phyloP scores from a whole-genome alignment of 2,329 filamentous ascomycete species.

The Diplodia intermedia region DNA sequence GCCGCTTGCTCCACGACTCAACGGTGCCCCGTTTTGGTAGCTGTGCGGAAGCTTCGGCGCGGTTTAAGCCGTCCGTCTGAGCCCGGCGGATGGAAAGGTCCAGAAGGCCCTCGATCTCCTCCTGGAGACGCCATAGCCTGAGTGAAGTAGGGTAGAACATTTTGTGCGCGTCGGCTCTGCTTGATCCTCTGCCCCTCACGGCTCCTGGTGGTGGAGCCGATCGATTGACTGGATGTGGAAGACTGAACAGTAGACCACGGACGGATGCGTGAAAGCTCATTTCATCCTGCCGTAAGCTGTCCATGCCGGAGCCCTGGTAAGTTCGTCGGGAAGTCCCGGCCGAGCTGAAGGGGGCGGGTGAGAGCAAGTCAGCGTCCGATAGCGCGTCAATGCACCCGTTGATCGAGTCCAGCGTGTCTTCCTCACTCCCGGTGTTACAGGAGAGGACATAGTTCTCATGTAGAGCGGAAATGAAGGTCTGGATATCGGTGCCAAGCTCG shows the following conservation, averaged over 20 bases:
- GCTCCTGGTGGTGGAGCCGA: slow-evolving; percentile 45
- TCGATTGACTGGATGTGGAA: slow-evolving; percentile 84
- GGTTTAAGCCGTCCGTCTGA: slow-evolving; percentile 47
- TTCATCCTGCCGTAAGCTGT: slow-evolving; percentile 87
- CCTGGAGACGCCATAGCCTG: slow-evolving; percentile 81
- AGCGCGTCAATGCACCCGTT: slow-evolving; percentile 86
- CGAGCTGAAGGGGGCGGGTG: slow-evolving; percentile 73
- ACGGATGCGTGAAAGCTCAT: slow-evolving; percentile 92
- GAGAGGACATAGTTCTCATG: slow-evolving; percentile 95
- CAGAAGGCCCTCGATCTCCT: slow-evolving; percentile 78
- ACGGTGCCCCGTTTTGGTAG: slow-evolving; percentile 38
- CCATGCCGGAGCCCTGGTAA: slow-evolving; percentile 62
- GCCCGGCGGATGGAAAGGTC: slow-evolving; percentile 71
- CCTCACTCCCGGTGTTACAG: slow-evolving; percentile 69
- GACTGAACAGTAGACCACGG: slow-evolving; percentile 80
- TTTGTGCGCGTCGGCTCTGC: slow-evolving; percentile 70
- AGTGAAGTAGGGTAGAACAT: slow-evolving; percentile 93
- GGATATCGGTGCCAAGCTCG: slow-evolving; percentile 89
- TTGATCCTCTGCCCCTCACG: slow-evolving; percentile 35
- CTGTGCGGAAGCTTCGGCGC: slow-evolving; percentile 36
- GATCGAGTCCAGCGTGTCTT: slow-evolving; percentile 74
- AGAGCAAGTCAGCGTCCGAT: slow-evolving; percentile 87
- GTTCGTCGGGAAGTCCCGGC: slow-evolving; percentile 59
- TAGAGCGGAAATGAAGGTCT: slow-evolving; percentile 86
- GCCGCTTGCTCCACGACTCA: slow-evolving; percentile 45